These are phyloP conservation scores for Glycine tomentella DNA, from an alignment of 306 rosid species.

Conservation along the genomic window DNA sequence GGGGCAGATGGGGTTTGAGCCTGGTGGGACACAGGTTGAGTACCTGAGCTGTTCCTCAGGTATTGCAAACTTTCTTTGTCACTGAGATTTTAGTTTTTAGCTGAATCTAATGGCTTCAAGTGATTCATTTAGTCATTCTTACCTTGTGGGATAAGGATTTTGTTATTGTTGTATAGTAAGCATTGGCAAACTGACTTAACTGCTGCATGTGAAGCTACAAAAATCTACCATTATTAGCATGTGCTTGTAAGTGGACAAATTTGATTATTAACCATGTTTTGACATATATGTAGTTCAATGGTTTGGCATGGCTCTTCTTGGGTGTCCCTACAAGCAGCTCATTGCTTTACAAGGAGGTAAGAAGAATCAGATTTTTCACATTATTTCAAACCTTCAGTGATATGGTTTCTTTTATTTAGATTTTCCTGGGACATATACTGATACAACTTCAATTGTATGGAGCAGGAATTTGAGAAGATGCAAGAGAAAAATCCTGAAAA, in stretches of 20 bases:
- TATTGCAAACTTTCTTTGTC: neutral
- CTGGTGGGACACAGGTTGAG: neutral
- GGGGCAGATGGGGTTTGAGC: neutral
- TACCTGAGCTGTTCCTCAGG: neutral
- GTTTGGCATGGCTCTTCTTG: slow-evolving; percentile 93
- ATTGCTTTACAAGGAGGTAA: slow-evolving; percentile 85
- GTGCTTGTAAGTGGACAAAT: slow-evolving; percentile 6
- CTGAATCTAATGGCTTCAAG: neutral
- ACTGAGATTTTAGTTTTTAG: neutral
- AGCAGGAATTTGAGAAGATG: slow-evolving; percentile 84
- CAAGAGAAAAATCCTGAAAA: slow-evolving; percentile 66
- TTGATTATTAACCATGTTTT: slow-evolving; percentile 28
- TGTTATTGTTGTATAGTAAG: neutral
- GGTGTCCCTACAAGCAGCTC: slow-evolving; percentile 92
- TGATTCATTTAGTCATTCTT: neutral
- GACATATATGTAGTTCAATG: slow-evolving; percentile 67
- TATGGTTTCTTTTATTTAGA: neutral
- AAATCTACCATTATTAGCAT: neutral
- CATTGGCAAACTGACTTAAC: neutral
- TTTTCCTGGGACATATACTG: neutral
- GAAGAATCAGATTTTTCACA: slow-evolving; percentile 21
- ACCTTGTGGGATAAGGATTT: neutral
- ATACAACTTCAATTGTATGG: slow-evolving; percentile 8
- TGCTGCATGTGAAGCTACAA: slow-evolving; percentile 8
- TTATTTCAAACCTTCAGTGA: neutral